Conservation (phyloP, 1,139 yeast genomes). For the Debaryomycetaceae sp. region DNA sequence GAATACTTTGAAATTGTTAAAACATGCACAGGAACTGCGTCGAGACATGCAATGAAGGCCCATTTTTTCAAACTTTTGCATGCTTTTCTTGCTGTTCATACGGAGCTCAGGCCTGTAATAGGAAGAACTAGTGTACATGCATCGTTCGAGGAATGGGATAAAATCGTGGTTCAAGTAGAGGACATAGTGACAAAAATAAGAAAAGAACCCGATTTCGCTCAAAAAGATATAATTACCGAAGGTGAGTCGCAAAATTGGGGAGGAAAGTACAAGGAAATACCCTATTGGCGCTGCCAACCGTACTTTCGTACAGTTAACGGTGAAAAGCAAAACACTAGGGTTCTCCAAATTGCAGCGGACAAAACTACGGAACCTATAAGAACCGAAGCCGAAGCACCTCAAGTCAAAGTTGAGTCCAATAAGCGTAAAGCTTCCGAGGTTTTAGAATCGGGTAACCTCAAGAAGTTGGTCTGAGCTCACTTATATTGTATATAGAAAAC, state of each 20-base stretch:
- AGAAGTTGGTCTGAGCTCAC: neutral
- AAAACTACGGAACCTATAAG: neutral
- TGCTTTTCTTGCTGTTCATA: slow-evolving; percentile 70
- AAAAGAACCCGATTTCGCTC: slow-evolving; percentile 35
- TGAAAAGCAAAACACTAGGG: slow-evolving; percentile 41
- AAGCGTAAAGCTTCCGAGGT: slow-evolving; percentile 15
- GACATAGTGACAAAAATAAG: slow-evolving; percentile 56
- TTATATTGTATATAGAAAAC: neutral
- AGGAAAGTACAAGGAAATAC: slow-evolving; percentile 76
- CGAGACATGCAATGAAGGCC: slow-evolving; percentile 81
- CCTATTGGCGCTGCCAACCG: slow-evolving; percentile 97
- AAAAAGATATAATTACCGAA: slow-evolving; percentile 48
- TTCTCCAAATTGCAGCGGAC: slow-evolving; percentile 40
- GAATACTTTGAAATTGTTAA: slow-evolving; percentile 88
- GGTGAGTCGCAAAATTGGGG: slow-evolving; percentile 72
- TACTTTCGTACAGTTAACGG: slow-evolving; percentile 87
- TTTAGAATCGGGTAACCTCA: slow-evolving; percentile 4
- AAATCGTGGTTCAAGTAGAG: slow-evolving; percentile 68
- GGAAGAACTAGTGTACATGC: slow-evolving; percentile 54
- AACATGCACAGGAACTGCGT: slow-evolving; percentile 64
- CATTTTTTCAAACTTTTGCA: slow-evolving; percentile 87
- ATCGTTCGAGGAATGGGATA: slow-evolving; percentile 61
- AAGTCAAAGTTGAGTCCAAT: slow-evolving; percentile 1
- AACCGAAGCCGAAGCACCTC: neutral
- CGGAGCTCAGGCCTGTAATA: slow-evolving; percentile 71